A percentile compares a stretch with the other conserved stretches of the same genome.
Evolutionary conservation across 768 basidiomycete species (phyloP).

Genomic region (Strobilomyces confusus): DNA sequence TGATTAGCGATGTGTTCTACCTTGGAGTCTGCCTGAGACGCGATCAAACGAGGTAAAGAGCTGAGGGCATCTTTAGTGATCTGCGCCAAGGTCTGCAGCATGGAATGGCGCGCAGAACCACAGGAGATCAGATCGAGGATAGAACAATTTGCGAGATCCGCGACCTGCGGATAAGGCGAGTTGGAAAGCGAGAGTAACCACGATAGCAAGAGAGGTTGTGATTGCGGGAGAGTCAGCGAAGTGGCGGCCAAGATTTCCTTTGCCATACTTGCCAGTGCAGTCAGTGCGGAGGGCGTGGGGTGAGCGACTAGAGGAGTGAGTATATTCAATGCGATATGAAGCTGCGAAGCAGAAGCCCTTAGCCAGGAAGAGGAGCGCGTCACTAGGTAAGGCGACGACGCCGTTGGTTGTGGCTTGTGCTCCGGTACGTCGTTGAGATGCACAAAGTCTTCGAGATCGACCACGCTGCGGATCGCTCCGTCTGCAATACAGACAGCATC

Average conservation of each 20-base stretch:
- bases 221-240: constrained; percentile 59
- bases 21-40: constrained; percentile 68
- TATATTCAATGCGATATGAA: constrained; percentile 78
- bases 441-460: constrained; percentile 61
- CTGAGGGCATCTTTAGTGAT: constrained; percentile 62
- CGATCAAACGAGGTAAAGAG: constrained; percentile 68
- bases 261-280: constrained; percentile 55
- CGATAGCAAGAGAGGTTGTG: constrained; percentile 63
- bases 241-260: constrained; percentile 50
- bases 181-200: constrained; percentile 71
- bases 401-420: constrained; percentile 17
- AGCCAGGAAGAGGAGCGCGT: constrained; percentile 74
- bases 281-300: constrained; percentile 61
- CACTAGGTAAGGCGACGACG: constrained; percentile 44
- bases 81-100: constrained; percentile 56
- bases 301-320: constrained; percentile 70
- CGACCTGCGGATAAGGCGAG: constrained; percentile 52
- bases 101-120: constrained; percentile 41
- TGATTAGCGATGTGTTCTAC: constrained; percentile 65
- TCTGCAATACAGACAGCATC: constrained; percentile 64
- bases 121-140: constrained; percentile 44
- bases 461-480: constrained; percentile 52
- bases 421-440: constrained; percentile 25
- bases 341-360: constrained; percentile 72
- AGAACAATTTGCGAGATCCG: constrained; percentile 41